Evolutionary conservation across 2,329 filamentous ascomycete genomes (phyloP).

Genomic region (Trichoderma atrobrunneum): DNA sequence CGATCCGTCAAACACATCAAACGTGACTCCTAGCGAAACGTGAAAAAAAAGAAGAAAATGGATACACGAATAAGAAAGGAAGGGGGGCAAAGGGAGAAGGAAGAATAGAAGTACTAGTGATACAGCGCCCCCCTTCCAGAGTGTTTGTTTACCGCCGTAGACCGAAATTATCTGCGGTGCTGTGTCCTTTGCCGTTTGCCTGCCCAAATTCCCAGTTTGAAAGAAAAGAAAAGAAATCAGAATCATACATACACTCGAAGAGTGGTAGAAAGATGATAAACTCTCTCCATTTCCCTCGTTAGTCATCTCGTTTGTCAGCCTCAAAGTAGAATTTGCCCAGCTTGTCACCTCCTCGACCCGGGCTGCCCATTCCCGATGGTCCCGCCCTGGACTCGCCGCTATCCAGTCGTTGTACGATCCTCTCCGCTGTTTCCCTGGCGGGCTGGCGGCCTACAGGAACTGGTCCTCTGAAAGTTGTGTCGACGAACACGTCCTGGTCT

Average conservation of each 20-base stretch:
- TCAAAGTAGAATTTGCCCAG: slow-evolving; percentile 63
- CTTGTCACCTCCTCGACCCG: slow-evolving; percentile 44
- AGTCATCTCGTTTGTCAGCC: slow-evolving; percentile 35
- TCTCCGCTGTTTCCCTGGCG: slow-evolving; percentile 58
- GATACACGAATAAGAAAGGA: neutral
- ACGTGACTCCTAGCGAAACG: neutral
- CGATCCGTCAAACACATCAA: neutral
- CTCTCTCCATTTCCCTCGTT: neutral
- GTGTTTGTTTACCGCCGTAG: neutral
- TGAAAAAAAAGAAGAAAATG: neutral
- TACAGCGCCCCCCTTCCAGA: neutral
- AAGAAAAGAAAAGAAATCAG: neutral
- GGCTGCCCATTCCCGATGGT: slow-evolving; percentile 40
- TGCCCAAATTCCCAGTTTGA: neutral
- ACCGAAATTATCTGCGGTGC: neutral
- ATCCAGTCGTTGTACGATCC: slow-evolving; percentile 59
- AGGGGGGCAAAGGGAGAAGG: neutral
- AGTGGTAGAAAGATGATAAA: neutral
- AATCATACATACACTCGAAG: neutral
- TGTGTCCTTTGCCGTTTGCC: neutral
- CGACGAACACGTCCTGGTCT: slow-evolving; percentile 56
- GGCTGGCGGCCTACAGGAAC: slow-evolving; percentile 40
- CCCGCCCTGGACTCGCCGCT: slow-evolving; percentile 44
- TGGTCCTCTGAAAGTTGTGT: slow-evolving; percentile 61
- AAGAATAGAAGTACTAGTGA: neutral